These are phyloP conservation scores for Oryza longistaminata DNA, from an alignment of 176 grass and related monocot species.

Conservation along the genomic window DNA sequence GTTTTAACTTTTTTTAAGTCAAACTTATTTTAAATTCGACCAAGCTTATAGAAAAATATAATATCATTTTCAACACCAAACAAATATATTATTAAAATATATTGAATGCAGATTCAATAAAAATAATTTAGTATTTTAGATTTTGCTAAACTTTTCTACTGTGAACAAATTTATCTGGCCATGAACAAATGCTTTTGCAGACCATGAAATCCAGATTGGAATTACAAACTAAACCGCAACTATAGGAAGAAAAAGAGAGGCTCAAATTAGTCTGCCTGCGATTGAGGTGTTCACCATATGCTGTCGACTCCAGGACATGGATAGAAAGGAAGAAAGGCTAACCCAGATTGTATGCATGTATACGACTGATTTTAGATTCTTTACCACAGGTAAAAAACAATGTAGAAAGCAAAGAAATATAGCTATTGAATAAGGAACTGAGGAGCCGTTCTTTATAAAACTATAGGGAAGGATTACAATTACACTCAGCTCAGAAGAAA, in stretches of 20 bases:
- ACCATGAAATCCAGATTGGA: neutral
- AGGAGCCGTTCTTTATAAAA: slow-evolving; percentile 50
- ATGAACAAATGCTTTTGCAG: neutral
- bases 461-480: slow-evolving; percentile 55
- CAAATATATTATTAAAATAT: too few species aligned
- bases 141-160: too few species aligned
- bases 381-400: neutral
- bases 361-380: neutral
- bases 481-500: slow-evolving; percentile 56
- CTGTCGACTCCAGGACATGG: neutral
- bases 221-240: neutral
- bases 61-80: too few species aligned
- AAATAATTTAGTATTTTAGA: too few species aligned
- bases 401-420: slow-evolving; percentile 26
- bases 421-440: slow-evolving; percentile 37
- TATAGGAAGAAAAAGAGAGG: neutral
- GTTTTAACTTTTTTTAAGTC: too few species aligned
- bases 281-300: neutral
- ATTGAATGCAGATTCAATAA: too few species aligned
- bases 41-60: too few species aligned
- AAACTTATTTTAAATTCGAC: too few species aligned
- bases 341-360: neutral
- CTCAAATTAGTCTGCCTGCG: neutral
- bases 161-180: too few species aligned
- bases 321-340: neutral